Conservation (phyloP, 78 protist genomes). For the Guillardia theta region DNA sequence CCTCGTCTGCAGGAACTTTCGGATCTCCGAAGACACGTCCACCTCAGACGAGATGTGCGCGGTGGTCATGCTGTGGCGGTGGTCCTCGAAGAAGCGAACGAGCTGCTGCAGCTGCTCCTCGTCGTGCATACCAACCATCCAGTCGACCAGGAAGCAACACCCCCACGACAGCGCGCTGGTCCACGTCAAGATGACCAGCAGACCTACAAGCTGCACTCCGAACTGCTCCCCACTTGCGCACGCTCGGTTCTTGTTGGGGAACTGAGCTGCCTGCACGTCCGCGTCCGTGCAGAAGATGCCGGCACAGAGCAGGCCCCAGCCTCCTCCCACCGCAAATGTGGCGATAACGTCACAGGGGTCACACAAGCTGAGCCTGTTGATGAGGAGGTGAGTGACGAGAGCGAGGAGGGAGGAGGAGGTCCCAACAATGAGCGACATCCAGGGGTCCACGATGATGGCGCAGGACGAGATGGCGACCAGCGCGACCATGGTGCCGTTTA, state of each 20-base stretch:
- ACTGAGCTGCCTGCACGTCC: background rate
- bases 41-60: too few relatives aligned
- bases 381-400: constrained; percentile 30
- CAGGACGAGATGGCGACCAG: constrained; percentile 57
- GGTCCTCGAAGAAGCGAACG: too few relatives aligned
- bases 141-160: too few relatives aligned
- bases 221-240: background rate
- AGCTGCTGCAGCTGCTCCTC: too few relatives aligned
- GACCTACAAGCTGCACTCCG: background rate
- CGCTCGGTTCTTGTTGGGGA: background rate
- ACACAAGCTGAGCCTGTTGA: constrained; percentile 43
- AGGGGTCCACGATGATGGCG: constrained; percentile 46
- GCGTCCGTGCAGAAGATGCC: constrained; percentile 44
- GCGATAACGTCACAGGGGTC: constrained; percentile 82
- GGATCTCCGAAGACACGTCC: too few relatives aligned
- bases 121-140: too few relatives aligned
- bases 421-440: constrained; percentile 52
- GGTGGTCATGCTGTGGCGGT: too few relatives aligned
- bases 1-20: too few relatives aligned
- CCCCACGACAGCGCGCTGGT: too few relatives aligned
- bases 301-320: constrained; percentile 64
- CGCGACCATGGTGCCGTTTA: constrained; percentile 58
- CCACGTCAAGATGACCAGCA: background rate
- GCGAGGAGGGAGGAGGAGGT: background rate
- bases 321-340: constrained; percentile 74